Evolutionary conservation across 805 yeast genomes (phyloP).

Genomic region (Ogataea paradorogensis): DNA sequence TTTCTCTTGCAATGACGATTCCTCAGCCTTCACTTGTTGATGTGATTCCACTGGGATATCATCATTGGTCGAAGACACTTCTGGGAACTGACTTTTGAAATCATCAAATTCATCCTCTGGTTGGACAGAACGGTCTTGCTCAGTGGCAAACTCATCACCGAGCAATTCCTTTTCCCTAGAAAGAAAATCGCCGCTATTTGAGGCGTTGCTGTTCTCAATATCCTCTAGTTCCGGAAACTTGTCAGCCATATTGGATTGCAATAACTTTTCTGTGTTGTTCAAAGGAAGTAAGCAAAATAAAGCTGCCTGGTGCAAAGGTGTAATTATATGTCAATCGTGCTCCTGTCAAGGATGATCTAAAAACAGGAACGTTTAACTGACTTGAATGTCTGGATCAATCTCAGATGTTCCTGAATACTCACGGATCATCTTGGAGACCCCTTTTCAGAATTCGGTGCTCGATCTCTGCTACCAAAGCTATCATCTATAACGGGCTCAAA

Average conservation of each 20-base stretch:
- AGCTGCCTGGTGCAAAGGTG: constrained; percentile 1
- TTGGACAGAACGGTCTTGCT: constrained; percentile 48
- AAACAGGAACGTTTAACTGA: too few species aligned
- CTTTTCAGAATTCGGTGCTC: too few species aligned
- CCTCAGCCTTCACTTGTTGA: constrained; percentile 10
- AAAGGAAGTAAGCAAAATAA: neutral
- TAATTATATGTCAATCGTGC: too few species aligned
- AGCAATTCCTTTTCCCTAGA: constrained; percentile 64
- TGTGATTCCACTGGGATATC: constrained; percentile 14
- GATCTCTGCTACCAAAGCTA: neutral
- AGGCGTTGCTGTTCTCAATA: constrained; percentile 32
- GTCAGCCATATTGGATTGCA: constrained; percentile 52
- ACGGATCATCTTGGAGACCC: too few species aligned
- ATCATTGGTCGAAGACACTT: constrained; percentile 33
- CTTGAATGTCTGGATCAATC: too few species aligned
- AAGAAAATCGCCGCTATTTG: constrained; percentile 48
- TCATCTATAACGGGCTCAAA: constrained; percentile 3
- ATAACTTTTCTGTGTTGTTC: constrained; percentile 5
- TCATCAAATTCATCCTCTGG: constrained; percentile 50
- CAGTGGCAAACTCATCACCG: constrained; percentile 72
- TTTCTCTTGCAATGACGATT: constrained; percentile 20
- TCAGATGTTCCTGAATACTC: too few species aligned
- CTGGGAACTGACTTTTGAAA: constrained; percentile 65
- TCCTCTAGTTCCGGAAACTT: constrained; percentile 71
- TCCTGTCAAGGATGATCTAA: too few species aligned